These are phyloP conservation scores for Talinum fruticosum DNA, from an alignment of 148 eudicot genomes.

Conservation along the genomic window DNA sequence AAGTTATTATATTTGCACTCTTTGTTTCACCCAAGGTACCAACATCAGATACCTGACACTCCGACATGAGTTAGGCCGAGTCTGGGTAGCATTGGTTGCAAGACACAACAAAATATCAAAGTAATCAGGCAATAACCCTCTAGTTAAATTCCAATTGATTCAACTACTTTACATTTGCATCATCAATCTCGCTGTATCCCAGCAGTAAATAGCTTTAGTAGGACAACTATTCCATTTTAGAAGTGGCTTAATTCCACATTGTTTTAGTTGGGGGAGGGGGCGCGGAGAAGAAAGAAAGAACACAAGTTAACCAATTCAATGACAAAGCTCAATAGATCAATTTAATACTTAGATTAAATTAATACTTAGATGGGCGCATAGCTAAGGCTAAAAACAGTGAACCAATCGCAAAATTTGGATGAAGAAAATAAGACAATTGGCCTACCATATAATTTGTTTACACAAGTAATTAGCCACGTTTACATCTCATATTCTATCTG, in stretches of 20 bases:
- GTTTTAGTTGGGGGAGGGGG: no score
- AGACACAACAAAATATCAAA: no score
- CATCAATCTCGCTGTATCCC: neutral
- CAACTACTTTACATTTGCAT: neutral
- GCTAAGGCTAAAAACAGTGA: neutral
- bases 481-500: neutral
- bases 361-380: slow-evolving; percentile 5
- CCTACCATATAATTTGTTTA: neutral
- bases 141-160: neutral
- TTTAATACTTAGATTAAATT: neutral
- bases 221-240: neutral
- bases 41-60: no score
- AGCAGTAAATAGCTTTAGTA: neutral
- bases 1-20: no score
- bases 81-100: no score
- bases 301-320: neutral
- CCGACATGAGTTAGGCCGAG: no score
- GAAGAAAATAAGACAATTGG: neutral
- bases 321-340: neutral
- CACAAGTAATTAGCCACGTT: neutral
- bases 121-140: no score
- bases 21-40: no score
- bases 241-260: neutral
- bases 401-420: slow-evolving; percentile 1
- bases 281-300: no score